Evolutionary conservation across 495 filamentous ascomycete genomes (phyloP).

Genomic region (Pseudomonodictys pantanalensis): DNA sequence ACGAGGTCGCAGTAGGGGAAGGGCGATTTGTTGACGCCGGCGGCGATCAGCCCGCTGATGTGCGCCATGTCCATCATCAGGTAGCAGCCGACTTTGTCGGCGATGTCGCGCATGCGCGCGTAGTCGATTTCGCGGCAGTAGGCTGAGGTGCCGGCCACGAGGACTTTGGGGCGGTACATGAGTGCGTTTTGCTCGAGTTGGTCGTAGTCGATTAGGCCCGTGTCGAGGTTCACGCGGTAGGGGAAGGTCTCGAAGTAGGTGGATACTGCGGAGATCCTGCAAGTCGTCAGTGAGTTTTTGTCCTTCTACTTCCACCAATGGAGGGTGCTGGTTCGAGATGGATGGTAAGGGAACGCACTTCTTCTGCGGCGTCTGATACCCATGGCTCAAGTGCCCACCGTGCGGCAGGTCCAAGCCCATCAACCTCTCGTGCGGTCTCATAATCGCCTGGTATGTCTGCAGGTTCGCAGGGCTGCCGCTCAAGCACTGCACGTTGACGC

Average conservation of each 20-base stretch:
- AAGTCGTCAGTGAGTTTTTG: slow-evolving; percentile 21
- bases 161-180: slow-evolving; percentile 90
- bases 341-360: slow-evolving; percentile 62
- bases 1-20: slow-evolving; percentile 89
- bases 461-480: slow-evolving; percentile 92
- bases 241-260: slow-evolving; percentile 50
- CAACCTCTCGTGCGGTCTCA: slow-evolving; percentile 91
- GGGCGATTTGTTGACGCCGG: slow-evolving; percentile 83
- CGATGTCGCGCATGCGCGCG: slow-evolving; percentile 77
- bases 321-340: too few relatives aligned
- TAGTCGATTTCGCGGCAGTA: slow-evolving; percentile 96
- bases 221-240: slow-evolving; percentile 53
- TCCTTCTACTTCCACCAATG: not conserved
- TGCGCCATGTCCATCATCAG: slow-evolving; percentile 96
- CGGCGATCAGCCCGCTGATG: slow-evolving; percentile 90
- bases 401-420: slow-evolving; percentile 98
- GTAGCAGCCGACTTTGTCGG: slow-evolving; percentile 88
- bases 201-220: slow-evolving; percentile 91
- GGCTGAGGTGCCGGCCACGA: slow-evolving; percentile 89
- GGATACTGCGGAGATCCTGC: slow-evolving; percentile 44
- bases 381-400: slow-evolving; percentile 96
- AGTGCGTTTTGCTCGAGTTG: slow-evolving; percentile 79
- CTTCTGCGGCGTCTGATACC: slow-evolving; percentile 88
- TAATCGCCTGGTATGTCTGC: slow-evolving; percentile 98
- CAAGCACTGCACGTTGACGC: slow-evolving; percentile 97